These are phyloP conservation scores for Tylopilus intermedius DNA, from an alignment of 768 basidiomycete species.

Conservation along the genomic window DNA sequence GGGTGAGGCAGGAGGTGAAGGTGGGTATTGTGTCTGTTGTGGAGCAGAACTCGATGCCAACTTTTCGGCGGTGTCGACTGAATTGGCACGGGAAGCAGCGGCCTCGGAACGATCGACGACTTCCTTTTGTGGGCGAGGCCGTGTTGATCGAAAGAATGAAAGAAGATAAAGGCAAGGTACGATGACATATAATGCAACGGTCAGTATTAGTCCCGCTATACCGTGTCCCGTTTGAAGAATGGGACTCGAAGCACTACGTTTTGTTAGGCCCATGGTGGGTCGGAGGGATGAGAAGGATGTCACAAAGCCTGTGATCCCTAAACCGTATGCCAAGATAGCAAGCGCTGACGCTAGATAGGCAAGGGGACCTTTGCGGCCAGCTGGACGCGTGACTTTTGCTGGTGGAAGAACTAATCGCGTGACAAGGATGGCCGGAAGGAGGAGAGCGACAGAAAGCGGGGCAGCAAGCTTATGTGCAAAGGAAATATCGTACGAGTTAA, in stretches of 20 bases:
- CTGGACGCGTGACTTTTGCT: conserved; percentile 17
- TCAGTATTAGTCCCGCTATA: conserved; percentile 60
- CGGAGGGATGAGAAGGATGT: conserved; percentile 57
- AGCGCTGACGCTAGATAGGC: conserved; percentile 37
- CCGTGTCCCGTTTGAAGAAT: conserved; percentile 59
- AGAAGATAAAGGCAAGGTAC: conserved; percentile 41
- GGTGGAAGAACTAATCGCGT: conserved; percentile 40
- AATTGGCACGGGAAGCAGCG: conserved; percentile 32
- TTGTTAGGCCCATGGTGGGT: conserved; percentile 24
- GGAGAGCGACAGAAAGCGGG: conserved; percentile 44
- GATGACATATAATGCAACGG: conserved; percentile 53
- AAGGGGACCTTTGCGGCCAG: conserved; percentile 25
- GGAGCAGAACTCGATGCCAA: conserved; percentile 27
- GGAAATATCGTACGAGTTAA: conserved; percentile 39
- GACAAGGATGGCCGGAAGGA: conserved; percentile 40
- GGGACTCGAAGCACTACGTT: conserved; percentile 29
- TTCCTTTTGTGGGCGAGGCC: conserved; percentile 15
- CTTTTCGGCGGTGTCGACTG: conserved; percentile 40
- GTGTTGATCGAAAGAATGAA: conserved; percentile 13
- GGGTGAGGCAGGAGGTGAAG: conserved; percentile 29
- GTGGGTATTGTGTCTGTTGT: conserved; percentile 29
- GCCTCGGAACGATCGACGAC: conserved; percentile 21
- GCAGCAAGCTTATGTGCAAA: conserved; percentile 43
- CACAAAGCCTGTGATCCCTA: conserved; percentile 60
- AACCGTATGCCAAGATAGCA: conserved; percentile 46